Evolutionary conservation across 106 monocot genomes (phyloP).

Genomic region (Apostasia shenzhenica): DNA sequence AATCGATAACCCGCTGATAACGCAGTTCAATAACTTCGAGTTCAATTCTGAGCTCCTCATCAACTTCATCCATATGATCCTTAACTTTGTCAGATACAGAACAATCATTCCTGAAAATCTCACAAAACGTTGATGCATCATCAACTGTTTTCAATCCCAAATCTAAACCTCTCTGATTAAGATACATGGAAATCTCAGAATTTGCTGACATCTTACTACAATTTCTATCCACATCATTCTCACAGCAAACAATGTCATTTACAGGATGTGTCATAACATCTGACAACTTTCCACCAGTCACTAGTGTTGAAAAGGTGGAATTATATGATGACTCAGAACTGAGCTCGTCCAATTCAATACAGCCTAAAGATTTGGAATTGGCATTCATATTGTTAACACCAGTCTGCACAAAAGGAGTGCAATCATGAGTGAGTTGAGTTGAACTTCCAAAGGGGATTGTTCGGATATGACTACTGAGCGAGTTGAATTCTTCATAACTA

Average conservation of each 20-base stretch:
- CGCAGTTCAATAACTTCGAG: conserved; percentile 6
- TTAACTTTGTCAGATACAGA: background rate
- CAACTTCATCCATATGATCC: conserved; percentile 7
- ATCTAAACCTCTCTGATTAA: background rate
- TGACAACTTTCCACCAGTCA: background rate
- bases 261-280: background rate
- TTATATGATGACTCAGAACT: background rate
- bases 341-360: background rate
- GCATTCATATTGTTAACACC: background rate
- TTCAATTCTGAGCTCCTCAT: conserved; percentile 7
- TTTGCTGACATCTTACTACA: background rate
- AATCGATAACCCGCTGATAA: conserved; percentile 14
- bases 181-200: background rate
- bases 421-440: too few relatives aligned
- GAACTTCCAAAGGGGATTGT: too few relatives aligned
- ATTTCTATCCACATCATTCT: background rate
- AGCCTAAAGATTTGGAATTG: conserved; percentile 10
- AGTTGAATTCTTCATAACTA: background rate
- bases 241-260: background rate
- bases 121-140: background rate
- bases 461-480: too few relatives aligned
- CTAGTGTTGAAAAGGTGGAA: background rate
- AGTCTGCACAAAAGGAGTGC: background rate
- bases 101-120: background rate
- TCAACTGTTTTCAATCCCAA: background rate